phyloP scores from a whole-genome alignment of 202 grass and related monocot species.

The Setaria viridis region DNA sequence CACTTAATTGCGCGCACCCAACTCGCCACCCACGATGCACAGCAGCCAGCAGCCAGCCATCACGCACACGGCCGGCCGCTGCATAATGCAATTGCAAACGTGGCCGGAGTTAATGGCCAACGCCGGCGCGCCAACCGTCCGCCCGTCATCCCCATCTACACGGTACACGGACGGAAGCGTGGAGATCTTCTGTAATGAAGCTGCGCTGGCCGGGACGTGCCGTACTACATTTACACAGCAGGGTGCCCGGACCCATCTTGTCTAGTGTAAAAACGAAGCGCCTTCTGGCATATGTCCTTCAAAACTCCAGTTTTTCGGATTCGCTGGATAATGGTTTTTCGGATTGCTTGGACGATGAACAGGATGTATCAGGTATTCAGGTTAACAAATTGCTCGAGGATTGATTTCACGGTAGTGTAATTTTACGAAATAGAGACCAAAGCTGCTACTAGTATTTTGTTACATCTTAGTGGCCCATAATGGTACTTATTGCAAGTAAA shows the following conservation, averaged over 20 bases:
- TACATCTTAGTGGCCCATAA: too few species aligned
- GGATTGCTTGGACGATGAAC: too few species aligned
- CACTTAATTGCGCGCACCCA: conserved; percentile 10
- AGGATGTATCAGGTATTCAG: too few species aligned
- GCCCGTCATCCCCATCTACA: neutral
- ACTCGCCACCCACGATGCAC: neutral
- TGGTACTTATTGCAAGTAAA: too few species aligned
- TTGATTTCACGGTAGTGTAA: too few species aligned
- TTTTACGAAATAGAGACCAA: too few species aligned
- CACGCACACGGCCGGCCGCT: too few species aligned
- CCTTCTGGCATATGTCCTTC: neutral
- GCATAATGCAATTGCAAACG: neutral
- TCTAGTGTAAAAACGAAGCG: neutral
- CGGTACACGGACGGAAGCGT: neutral
- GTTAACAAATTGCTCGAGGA: too few species aligned
- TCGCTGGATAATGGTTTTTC: too few species aligned
- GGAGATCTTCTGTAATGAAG: neutral
- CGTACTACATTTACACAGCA: neutral
- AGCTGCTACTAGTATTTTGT: too few species aligned
- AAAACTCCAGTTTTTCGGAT: too few species aligned
- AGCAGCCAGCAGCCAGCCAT: neutral
- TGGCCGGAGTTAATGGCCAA: neutral
- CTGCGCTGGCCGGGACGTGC: neutral
- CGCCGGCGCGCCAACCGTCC: neutral
- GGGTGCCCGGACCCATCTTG: neutral